Base-by-base conservation (phyloP, 2,329 filamentous ascomycete genomes). In the Cryphonectria japonica region DNA sequence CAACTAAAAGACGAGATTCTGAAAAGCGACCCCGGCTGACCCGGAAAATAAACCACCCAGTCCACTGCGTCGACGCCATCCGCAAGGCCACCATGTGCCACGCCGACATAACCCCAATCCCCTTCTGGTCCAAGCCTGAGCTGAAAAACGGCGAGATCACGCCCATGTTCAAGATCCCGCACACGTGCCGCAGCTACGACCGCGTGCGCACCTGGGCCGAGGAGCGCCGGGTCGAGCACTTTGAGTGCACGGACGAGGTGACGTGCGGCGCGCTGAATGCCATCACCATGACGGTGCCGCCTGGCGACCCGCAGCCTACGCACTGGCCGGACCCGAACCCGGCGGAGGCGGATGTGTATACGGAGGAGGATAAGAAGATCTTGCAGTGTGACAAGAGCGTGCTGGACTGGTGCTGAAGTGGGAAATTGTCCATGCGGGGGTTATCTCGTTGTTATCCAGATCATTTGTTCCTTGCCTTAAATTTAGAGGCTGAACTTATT, bases 111-210 rank as follows among this genome's bases (percentile, higher is more conserved):
- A 63, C 67, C 13, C 67, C 67, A 22, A 62, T 69, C 41, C 67
- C 67, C 29, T 63, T 69, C 59, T 69, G 67, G 67, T 69, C 67
- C 16, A 54, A 69, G 67, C 67, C 67, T 2, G 67, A 69, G 29
- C 41, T 69, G 46, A 69, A 69, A 60, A 63, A 69, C 43, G 50
- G 67, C 67, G 67, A 69, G 59, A 69, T 69, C 67, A 69, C 67
- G 60, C 67, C 67, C 67, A n/a, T 69, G 41, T 63, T 69, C 67
- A 69, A 69, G 67, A 54, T 64, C 60, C 67, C 67, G 34, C 67
- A 69, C 67, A 69, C 67, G 59, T 69, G 67, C 46, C 67, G 67
- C 59, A 69, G 54, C 43, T 69, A 64, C 59, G 67, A 69, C 46
- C 59, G 32, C 41, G 50, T 69, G 46, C 50, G 39, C 32, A 37